Evolutionary conservation across 768 basidiomycete species (phyloP).

Genomic region (Russula earlei): DNA sequence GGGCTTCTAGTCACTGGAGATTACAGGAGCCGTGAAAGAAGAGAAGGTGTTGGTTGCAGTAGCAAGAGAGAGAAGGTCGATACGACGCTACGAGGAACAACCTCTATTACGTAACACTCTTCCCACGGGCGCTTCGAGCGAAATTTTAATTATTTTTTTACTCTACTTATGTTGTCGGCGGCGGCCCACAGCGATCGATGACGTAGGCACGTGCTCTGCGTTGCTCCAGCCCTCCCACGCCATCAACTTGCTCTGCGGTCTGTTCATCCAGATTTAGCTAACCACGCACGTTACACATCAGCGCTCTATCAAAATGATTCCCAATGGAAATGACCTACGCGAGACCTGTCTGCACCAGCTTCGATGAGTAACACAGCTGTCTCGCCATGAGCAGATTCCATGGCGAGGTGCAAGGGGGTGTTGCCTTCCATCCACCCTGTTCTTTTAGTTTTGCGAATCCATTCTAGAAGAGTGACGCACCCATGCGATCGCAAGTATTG

Average conservation of each 20-base stretch:
- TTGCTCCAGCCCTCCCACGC: conserved; percentile 88
- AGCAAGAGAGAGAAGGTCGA: not conserved
- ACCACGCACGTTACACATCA: not conserved
- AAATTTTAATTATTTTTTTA: no score
- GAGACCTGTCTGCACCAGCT: conserved; percentile 86
- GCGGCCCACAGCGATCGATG: conserved; percentile 52
- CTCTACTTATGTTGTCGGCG: not conserved
- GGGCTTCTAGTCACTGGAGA: conserved; percentile 1
- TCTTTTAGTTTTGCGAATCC: conserved; percentile 9
- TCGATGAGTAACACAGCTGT: conserved; percentile 87
- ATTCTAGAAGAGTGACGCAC: conserved; percentile 29
- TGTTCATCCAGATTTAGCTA: conserved; percentile 79
- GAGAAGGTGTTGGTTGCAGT: conserved; percentile 9
- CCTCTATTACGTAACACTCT: conserved; percentile 7
- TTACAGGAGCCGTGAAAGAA: conserved; percentile 12
- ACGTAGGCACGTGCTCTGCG: conserved; percentile 70
- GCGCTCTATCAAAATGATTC: not conserved
- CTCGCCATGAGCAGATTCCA: conserved; percentile 93
- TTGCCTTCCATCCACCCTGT: conserved; percentile 61
- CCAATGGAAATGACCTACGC: conserved; percentile 42
- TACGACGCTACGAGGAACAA: not conserved
- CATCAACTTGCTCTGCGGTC: conserved; percentile 81
- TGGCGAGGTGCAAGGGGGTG: conserved; percentile 91
- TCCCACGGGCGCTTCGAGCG: conserved; percentile 15
- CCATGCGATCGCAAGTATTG: conserved; percentile 76